Evolutionary conservation across 2,329 filamentous ascomycete species (phyloP).

Genomic region (Paraphoma chrysanthemicola): DNA sequence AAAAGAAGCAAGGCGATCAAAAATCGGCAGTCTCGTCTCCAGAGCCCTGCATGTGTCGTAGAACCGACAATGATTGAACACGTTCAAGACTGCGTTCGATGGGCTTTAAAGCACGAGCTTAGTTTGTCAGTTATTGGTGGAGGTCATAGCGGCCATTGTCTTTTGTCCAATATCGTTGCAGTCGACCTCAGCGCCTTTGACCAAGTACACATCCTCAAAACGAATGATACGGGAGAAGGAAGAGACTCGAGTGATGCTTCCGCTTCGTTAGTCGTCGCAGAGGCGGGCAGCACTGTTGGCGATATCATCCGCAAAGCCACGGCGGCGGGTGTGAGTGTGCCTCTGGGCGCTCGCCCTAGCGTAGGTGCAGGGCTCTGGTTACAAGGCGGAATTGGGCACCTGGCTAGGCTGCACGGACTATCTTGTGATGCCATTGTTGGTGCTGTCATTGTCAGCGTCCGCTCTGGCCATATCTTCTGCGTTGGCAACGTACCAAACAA

Average conservation of each 20-base stretch:
- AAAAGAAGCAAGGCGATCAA: slow-evolving; percentile 51
- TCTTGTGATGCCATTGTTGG: slow-evolving; percentile 67
- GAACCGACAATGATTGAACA: slow-evolving; percentile 57
- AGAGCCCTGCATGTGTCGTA: slow-evolving; percentile 54
- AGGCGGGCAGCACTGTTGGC: slow-evolving; percentile 63
- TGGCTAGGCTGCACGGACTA: slow-evolving; percentile 63
- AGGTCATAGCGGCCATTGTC: slow-evolving; percentile 66
- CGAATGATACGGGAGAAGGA: slow-evolving; percentile 14
- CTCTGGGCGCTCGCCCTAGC: slow-evolving; percentile 67
- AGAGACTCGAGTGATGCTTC: slow-evolving; percentile 14
- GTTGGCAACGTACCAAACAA: slow-evolving; percentile 60
- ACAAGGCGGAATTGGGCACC: slow-evolving; percentile 69
- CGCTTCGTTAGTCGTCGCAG: slow-evolving; percentile 56
- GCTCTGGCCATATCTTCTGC: slow-evolving; percentile 56
- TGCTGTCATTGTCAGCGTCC: slow-evolving; percentile 63
- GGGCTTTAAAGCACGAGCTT: slow-evolving; percentile 58
- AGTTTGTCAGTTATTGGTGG: slow-evolving; percentile 63
- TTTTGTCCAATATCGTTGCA: slow-evolving; percentile 60
- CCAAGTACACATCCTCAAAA: slow-evolving; percentile 53
- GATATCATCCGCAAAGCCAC: slow-evolving; percentile 61
- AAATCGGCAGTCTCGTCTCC: slow-evolving; percentile 58
- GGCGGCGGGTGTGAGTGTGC: slow-evolving; percentile 60
- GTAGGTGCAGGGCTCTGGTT: slow-evolving; percentile 70
- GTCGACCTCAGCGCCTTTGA: slow-evolving; percentile 67
- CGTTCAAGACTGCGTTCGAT: slow-evolving; percentile 63